Percentiles rank a stretch among this genome's conserved stretches.
Conservation (phyloP, 495 filamentous ascomycete species). For the Bombardia bombarda region DNA sequence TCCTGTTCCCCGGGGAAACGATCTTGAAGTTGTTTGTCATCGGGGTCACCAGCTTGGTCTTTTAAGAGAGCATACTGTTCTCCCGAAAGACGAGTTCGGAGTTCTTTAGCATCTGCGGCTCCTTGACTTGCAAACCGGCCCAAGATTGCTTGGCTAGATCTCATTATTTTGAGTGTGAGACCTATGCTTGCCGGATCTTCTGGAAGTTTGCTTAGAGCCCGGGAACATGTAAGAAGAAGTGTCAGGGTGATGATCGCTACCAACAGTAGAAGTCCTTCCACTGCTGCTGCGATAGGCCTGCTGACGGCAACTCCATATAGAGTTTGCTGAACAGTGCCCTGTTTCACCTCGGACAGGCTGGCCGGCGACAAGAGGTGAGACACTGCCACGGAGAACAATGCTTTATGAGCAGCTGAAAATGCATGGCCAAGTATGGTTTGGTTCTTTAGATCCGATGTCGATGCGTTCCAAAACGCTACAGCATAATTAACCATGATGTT, state of each 20-base stretch:
- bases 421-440: not conserved
- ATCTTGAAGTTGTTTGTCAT: too few relatives aligned
- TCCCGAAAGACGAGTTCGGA: not conserved
- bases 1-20: not conserved
- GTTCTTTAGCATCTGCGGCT: not conserved
- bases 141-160: not conserved
- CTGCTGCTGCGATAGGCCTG: conserved; percentile 25
- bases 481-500: not conserved
- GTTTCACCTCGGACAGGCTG: not conserved
- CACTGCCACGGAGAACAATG: not conserved
- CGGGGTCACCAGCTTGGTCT: too few relatives aligned
- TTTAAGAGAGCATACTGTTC: not conserved
- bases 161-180: not conserved
- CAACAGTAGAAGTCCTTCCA: conserved; percentile 29
- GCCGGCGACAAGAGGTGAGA: not conserved
- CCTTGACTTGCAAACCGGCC: not conserved
- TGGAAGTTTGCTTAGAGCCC: not conserved
- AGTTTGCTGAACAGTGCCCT: conserved; percentile 17
- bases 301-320: conserved; percentile 26
- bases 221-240: not conserved
- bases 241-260: conserved; percentile 5
- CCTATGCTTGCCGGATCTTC: not conserved
- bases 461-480: not conserved
- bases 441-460: not conserved
- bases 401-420: not conserved